Conservation (phyloP, 2,329 filamentous ascomycete species). For the Exserohilum rostratum region DNA sequence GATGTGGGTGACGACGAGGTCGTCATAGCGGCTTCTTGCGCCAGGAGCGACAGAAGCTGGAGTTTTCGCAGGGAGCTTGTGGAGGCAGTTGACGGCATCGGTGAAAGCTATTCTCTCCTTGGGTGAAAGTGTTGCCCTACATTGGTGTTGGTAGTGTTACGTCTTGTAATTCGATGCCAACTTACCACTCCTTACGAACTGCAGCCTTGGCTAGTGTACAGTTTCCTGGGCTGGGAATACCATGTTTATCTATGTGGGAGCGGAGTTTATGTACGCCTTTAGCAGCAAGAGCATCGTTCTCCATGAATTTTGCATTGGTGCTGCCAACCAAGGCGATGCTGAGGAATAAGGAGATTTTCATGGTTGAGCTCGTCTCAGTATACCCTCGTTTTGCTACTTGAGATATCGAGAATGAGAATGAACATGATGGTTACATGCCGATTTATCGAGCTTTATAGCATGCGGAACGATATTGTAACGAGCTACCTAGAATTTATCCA, state of each 20-base stretch:
- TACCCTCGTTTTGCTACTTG: not conserved
- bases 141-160: not conserved
- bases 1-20: conserved; percentile 42
- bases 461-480: not conserved
- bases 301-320: conserved; percentile 8
- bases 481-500: not conserved
- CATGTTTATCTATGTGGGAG: conserved; percentile 28
- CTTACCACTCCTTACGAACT: conserved; percentile 54
- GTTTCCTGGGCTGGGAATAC: conserved; percentile 25
- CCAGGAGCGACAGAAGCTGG: conserved; percentile 28
- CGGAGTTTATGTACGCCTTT: conserved; percentile 42
- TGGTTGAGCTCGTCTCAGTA: not conserved
- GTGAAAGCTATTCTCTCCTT: conserved; percentile 38
- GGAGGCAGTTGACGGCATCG: conserved; percentile 39
- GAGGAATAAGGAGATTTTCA: not conserved
- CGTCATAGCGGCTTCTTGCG: conserved; percentile 39
- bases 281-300: conserved; percentile 43
- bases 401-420: not conserved
- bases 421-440: not conserved
- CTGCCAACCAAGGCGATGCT: not conserved
- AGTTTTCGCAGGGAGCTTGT: conserved; percentile 29
- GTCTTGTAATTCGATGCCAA: not conserved
- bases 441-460: not conserved
- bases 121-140: conserved; percentile 25
- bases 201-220: conserved; percentile 49